These are phyloP conservation scores for Tillandsia fasciculata DNA, from an alignment of 176 grass and related monocot species.

Conservation along the genomic window DNA sequence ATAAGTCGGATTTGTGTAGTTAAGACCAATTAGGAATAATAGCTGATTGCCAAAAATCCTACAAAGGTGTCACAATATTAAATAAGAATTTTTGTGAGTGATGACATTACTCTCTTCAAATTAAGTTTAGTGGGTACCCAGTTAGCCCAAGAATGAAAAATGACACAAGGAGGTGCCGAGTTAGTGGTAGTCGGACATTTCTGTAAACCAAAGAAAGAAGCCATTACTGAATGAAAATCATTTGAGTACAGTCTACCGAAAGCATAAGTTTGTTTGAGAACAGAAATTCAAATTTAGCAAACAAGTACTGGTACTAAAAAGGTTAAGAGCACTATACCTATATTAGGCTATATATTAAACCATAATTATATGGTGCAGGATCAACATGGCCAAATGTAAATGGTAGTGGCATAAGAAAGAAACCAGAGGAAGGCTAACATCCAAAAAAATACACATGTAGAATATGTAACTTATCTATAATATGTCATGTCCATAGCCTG, in stretches of 20 bases:
- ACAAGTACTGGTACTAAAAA: too few relatives aligned
- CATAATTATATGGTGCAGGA: too few relatives aligned
- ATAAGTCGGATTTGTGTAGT: conserved; percentile 88
- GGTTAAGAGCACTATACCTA: too few relatives aligned
- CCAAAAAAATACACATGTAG: too few relatives aligned
- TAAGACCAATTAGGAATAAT: conserved; percentile 74
- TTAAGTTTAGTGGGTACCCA: conserved; percentile 33
- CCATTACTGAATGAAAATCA: neutral
- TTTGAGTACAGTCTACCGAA: neutral
- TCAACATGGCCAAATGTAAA: too few relatives aligned
- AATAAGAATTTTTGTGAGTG: neutral
- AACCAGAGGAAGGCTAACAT: too few relatives aligned
- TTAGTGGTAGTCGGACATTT: conserved; percentile 27
- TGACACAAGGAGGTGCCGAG: conserved; percentile 39
- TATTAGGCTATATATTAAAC: too few relatives aligned
- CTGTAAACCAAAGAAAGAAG: conserved; percentile 5
- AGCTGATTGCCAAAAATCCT: conserved; percentile 92
- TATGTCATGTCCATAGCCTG: too few relatives aligned
- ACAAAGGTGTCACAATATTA: conserved; percentile 2
- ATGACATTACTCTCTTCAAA: neutral
- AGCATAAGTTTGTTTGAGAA: neutral
- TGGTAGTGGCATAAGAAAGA: too few relatives aligned
- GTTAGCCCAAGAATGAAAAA: conserved; percentile 78
- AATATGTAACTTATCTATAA: too few relatives aligned
- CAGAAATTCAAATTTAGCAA: too few relatives aligned